Evolutionary conservation across 176 grass and related monocot species (phyloP), one percentile per base, ranked within the genome.

Genomic region (Thinopyrum elongatum): DNA sequence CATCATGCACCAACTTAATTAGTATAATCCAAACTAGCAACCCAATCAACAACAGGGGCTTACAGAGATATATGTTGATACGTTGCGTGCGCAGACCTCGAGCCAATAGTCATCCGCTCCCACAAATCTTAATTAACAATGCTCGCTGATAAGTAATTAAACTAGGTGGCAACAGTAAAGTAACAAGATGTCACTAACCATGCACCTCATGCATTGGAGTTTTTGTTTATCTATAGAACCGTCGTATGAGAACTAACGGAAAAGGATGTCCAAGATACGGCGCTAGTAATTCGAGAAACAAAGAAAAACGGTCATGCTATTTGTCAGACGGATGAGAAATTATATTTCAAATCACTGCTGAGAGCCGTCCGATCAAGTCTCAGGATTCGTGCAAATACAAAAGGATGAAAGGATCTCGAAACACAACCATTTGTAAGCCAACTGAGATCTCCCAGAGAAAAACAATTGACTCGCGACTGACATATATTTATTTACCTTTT

Each of bases 81-180:
- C 55, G 22, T 14, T 71, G 30, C 14, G 62, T 67, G 30, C 8
- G 8, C 22, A 38, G 61, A 57, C 83, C 7, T 68, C 47, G 75
- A 70, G 84, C 76, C 76, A 86, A 62, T 30, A 86, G 70, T 79
- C 49, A 6, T 22, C 9, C 17, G 15, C 16, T 51, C 13, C 0
- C 49, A 61, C 84, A 84, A 76, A 84, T 42, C 36, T n/a, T 34
- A 15, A 31, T 74, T 84, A 23, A 63, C 72, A 83, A n/a, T 62
- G 59, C 0, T 15, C 65, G 39, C 73, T 44, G 58, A 59, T 15
- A 63, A 30, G 33, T 49, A 21, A 84, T 34, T 64, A 42, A 42
- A 26, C 41, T 38, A 25, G 22, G 7, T 25, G 69, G 36, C 11
- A 41, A 41, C 38, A 12, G 36, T 14, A 44, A 44, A 19, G 16